Evolutionary conservation across 2,329 filamentous ascomycete species (phyloP).

Genomic region (Allantophomopsis lycopodina): DNA sequence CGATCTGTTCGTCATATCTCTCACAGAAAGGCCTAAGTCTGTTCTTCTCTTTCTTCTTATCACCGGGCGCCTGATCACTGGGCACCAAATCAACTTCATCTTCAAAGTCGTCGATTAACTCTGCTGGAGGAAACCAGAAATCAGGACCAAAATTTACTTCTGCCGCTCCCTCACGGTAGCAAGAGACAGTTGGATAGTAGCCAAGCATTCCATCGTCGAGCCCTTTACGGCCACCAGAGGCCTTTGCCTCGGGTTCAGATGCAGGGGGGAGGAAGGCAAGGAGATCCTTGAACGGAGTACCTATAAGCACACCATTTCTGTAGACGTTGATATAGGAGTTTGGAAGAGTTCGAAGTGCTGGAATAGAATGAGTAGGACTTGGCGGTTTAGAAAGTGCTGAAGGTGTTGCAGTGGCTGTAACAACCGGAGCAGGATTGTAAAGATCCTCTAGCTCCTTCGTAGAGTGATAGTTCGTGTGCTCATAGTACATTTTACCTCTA

Average conservation of each 20-base stretch:
- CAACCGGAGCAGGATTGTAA: slow-evolving; percentile 51
- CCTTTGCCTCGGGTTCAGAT: slow-evolving; percentile 54
- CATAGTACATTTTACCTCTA: slow-evolving; percentile 88
- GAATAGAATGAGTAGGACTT: slow-evolving; percentile 56
- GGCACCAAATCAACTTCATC: slow-evolving; percentile 34
- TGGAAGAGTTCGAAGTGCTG: slow-evolving; percentile 75
- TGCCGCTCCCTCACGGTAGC: slow-evolving; percentile 81
- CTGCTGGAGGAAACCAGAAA: slow-evolving; percentile 75
- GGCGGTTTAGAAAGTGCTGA: slow-evolving; percentile 40
- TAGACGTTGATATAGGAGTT: slow-evolving; percentile 79
- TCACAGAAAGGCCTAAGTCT: slow-evolving; percentile 51
- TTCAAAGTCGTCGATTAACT: slow-evolving; percentile 14
- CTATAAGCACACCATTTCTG: slow-evolving; percentile 81
- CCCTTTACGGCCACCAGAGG: slow-evolving; percentile 62
- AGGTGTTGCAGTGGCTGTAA: slow-evolving; percentile 22
- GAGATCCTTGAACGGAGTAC: slow-evolving; percentile 77
- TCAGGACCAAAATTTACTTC: slow-evolving; percentile 90
- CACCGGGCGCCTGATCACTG: slow-evolving; percentile 17
- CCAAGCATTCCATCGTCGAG: slow-evolving; percentile 91
- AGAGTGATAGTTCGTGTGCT: slow-evolving; percentile 78
- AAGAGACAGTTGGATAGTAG: slow-evolving; percentile 87
- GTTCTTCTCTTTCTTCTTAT: slow-evolving; percentile 12
- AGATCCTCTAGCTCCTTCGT: slow-evolving; percentile 80
- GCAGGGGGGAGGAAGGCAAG: slow-evolving; percentile 86
- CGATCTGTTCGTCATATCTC: slow-evolving; percentile 84